Percentiles rank a stretch among this genome's conserved stretches.
phyloP scores from a whole-genome alignment of 495 filamentous ascomycete species.

The Penicillium maclennaniae region DNA sequence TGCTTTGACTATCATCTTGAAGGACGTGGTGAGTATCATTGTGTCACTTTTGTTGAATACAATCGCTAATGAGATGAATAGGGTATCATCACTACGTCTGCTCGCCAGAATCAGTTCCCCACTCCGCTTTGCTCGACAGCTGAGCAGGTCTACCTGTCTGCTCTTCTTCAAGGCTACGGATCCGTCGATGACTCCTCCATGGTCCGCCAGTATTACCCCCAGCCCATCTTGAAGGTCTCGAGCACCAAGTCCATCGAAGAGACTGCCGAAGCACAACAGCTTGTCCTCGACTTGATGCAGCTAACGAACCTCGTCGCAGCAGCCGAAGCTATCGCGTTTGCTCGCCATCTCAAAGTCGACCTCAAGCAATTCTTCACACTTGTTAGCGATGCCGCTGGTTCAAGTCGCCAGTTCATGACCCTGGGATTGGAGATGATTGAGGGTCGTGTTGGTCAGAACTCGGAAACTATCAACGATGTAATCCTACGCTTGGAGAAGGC shows the following conservation, averaged over 20 bases:
- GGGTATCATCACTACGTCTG: constrained; percentile 72
- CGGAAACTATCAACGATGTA: constrained; percentile 51
- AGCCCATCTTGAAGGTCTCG: constrained; percentile 36
- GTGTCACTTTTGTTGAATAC: neutral
- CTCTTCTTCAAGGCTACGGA: constrained; percentile 57
- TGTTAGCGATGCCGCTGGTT: constrained; percentile 67
- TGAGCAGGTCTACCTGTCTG: constrained; percentile 65
- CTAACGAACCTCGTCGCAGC: constrained; percentile 63
- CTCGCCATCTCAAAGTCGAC: constrained; percentile 57
- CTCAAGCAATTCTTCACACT: constrained; percentile 62
- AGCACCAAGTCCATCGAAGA: constrained; percentile 23
- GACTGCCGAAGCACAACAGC: constrained; percentile 36
- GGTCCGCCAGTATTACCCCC: constrained; percentile 54
- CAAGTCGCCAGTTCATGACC: constrained; percentile 57
- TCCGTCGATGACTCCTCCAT: constrained; percentile 68
- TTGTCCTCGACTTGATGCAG: constrained; percentile 57
- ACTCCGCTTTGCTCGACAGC: constrained; percentile 68
- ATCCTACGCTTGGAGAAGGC: constrained; percentile 56
- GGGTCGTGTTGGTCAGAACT: constrained; percentile 26
- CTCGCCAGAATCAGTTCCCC: constrained; percentile 55
- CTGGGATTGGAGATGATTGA: constrained; percentile 53
- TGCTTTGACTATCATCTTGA: constrained; percentile 72
- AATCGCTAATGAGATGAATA: constrained; percentile 16
- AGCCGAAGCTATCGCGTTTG: constrained; percentile 65
- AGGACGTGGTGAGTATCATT: constrained; percentile 57